Evolutionary conservation across 148 eudicot species (phyloP), one percentile per base, ranked within the genome.

Genomic region (Rhododendron mucronatum): DNA sequence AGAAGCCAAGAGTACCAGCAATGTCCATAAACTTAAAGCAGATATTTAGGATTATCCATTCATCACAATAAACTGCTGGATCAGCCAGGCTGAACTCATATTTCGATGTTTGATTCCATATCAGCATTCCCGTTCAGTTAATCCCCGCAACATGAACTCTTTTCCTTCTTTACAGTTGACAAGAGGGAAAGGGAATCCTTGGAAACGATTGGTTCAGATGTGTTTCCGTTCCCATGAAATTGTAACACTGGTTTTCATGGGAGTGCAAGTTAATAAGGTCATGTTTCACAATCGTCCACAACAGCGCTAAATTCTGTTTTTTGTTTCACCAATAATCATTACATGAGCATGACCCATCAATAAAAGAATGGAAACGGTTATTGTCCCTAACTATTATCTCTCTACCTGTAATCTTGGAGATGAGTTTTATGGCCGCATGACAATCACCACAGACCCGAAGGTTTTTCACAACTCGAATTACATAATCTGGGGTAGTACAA

Each of bases 1-100:
- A 93, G 84, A 96, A 89, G 37, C 97, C 98, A 59, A 96, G 95
- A 67, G 93, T 94, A 28, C 94, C 98, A 74, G 98, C 94, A 95
- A 94, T 96, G 89, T 94, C 96, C 78, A 94, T 95, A 80, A 41
- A 93, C 94, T 92, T 92, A 94, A 51, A 96, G 91, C 41, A 96
- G 85, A 87, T 96, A 95, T 89, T 94, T 97, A 76, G 98, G 96
- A 90, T 93, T 97, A 93, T 94, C 93, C 84, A 98, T 89, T 94
- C 96, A 93, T 94, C 93, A 86, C 90, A 90, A 80, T 91, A 93
- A 23, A 97, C 96, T 33, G 90, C 88, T 91, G 81, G 94, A 93
- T 93, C 98, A 84, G 94, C 95, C 89, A 96, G 88, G 51, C 92
- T 89, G 61, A 91, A 93, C 93, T 92, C 98, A 44, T 55, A 55